Base-by-base conservation (phyloP, 1,284 basidiomycete species). In the Retiboletus flavoniger region DNA sequence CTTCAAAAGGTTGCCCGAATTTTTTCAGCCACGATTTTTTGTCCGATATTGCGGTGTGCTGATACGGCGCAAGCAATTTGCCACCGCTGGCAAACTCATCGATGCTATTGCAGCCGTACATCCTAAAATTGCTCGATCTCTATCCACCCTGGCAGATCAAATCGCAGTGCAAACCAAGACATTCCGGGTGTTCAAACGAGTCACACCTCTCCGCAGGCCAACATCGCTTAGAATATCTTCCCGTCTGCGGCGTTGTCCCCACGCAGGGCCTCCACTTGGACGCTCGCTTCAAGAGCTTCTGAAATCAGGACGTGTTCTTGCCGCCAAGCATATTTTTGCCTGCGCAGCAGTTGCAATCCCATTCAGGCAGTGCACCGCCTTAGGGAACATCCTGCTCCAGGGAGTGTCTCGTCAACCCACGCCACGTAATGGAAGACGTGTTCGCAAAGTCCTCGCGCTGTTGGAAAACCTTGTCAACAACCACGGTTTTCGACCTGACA, bases 361-460 rank as follows among this genome's bases (percentile, higher is more conserved):
- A 43, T 34, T 56, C 0, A 60, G 59, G 42, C 66, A 66, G 4
- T 65, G 69, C 40, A 83, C 82, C 0, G 59, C 66, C 21, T 61
- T 84, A 13, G 82, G 81, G 3, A 88, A 89, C 60, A 74, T 74
- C 16, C 74, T 86, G 31, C 65, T 89, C 1, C 74, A 82, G 51
- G 77, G 74, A 0, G 62, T 72, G 8, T 59, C 80, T 28, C 57
- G 64, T 11, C 65, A 60, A 32, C 61, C 64, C 17, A 58, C 63
- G 34, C 67, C 70, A 28, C 73, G 74, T 16, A 77, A 79, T 54
- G 71, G 70, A 28, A 75, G 75, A 40, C 69, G 77, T 16, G 69
- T 84, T 17, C 73, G 75, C 21, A 73, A 72, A 54, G 57, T 79
- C 13, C 57, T 82, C 21, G 62, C 61, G 7, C 67, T 73, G 21